Percentiles rank a stretch among this genome's conserved stretches.
Conservation (phyloP, 2,329 filamentous ascomycete genomes). For the Pyrenochaeta sp. region DNA sequence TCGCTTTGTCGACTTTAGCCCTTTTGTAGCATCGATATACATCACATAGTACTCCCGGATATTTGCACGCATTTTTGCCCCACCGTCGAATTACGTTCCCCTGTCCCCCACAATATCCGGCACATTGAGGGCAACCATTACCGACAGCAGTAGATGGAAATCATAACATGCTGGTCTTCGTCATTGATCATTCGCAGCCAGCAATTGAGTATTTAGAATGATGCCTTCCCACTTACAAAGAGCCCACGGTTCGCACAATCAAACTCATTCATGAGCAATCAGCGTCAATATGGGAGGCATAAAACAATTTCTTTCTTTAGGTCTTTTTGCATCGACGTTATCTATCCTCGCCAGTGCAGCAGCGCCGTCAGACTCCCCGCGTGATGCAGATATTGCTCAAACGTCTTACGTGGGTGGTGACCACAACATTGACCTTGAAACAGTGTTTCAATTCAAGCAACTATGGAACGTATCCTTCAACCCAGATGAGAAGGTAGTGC, state of each 20-base stretch:
- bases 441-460: constrained; percentile 49
- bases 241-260: too few relatives aligned
- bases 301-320: not conserved
- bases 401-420: constrained; percentile 35
- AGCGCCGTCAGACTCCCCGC: constrained; percentile 23
- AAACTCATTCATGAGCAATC: too few relatives aligned
- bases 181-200: not conserved
- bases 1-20: not conserved
- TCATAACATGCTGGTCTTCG: not conserved
- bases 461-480: constrained; percentile 49
- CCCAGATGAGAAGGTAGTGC: constrained; percentile 39
- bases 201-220: not conserved
- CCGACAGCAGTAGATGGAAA: constrained; percentile 1
- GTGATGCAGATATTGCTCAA: constrained; percentile 24
- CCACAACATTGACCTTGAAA: constrained; percentile 54
- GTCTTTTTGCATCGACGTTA: not conserved
- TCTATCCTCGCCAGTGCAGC: not conserved
- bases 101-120: constrained; percentile 12
- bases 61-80: constrained; percentile 4
- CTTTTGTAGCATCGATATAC: not conserved
- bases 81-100: constrained; percentile 10
- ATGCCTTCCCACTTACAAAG: not conserved
- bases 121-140: constrained; percentile 5
- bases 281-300: not conserved
- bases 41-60: not conserved